phyloP scores from a whole-genome alignment of 306 rosid genomes.

The Herpetospermum pedunculosum region DNA sequence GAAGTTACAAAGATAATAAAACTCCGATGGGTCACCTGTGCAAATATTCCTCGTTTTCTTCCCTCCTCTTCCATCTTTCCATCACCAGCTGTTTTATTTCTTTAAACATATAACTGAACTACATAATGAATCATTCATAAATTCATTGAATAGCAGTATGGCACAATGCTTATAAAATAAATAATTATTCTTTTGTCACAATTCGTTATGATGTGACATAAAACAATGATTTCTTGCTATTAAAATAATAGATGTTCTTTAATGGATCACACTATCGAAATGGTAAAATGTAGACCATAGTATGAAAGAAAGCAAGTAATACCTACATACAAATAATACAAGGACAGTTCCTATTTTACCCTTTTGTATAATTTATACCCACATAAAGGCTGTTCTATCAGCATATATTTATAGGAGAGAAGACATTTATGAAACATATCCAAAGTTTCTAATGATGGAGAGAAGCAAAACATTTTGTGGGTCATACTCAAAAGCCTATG shows the following conservation, averaged over 20 bases:
- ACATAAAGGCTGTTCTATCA: not conserved
- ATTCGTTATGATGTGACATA: not conserved
- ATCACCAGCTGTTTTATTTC: not conserved
- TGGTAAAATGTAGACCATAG: not conserved
- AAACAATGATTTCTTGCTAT: not conserved
- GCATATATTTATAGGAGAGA: not conserved
- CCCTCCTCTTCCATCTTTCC: not conserved
- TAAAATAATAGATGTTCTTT: not conserved
- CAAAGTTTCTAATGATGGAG: constrained; percentile 25
- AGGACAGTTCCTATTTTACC: not conserved
- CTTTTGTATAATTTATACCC: not conserved
- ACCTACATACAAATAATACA: not conserved
- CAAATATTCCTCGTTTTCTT: no score
- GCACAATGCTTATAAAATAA: not conserved
- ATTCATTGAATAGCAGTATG: not conserved
- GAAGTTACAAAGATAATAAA: no score
- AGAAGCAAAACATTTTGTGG: constrained; percentile 42
- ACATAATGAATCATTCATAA: not conserved
- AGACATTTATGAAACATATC: not conserved
- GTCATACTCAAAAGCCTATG: constrained; percentile 16
- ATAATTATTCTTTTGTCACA: not conserved
- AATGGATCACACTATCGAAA: not conserved
- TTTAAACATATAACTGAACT: not conserved
- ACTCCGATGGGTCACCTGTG: no score
- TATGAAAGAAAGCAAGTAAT: not conserved